phyloP scores from a whole-genome alignment of 2,329 filamentous ascomycete species.

The Fusarium beomiforme region DNA sequence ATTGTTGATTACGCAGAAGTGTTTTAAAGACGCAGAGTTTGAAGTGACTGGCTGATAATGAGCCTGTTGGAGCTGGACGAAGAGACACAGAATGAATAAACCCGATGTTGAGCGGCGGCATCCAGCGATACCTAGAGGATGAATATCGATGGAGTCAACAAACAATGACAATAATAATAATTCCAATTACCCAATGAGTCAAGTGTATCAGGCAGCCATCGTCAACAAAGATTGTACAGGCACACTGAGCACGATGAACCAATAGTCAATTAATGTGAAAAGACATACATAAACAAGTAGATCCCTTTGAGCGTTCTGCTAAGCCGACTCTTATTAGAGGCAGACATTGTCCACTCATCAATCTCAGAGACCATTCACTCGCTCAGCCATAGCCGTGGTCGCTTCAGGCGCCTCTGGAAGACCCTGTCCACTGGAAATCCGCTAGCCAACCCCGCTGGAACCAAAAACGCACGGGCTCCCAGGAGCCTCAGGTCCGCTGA shows the following conservation, averaged over 20 bases:
- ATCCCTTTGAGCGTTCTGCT: not conserved
- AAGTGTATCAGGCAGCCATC: slow-evolving; percentile 7
- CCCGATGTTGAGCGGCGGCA: slow-evolving; percentile 22
- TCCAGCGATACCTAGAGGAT: slow-evolving; percentile 8
- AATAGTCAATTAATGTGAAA: not conserved
- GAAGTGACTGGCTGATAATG: not conserved
- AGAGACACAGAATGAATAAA: slow-evolving; percentile 10
- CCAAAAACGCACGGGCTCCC: not conserved
- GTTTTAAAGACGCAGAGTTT: not conserved
- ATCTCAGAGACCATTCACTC: not conserved
- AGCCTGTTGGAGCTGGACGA: not conserved
- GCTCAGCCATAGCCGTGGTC: slow-evolving; percentile 1
- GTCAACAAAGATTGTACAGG: not conserved
- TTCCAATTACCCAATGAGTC: slow-evolving; percentile 5
- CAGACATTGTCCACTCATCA: not conserved
- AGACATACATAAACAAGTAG: not conserved
- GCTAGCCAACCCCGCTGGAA: slow-evolving; percentile 16
- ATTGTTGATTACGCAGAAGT: not conserved
- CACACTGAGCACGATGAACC: not conserved
- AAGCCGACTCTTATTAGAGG: not conserved
- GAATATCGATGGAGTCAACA: not conserved
- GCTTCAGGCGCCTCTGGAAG: slow-evolving; percentile 21
- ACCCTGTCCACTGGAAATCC: slow-evolving; percentile 18
- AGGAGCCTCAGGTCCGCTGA: slow-evolving; percentile 34
- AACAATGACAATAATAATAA: not conserved